phyloP scores from a whole-genome alignment of 2,329 filamentous ascomycete genomes.

The Ascochyta koolunga region DNA sequence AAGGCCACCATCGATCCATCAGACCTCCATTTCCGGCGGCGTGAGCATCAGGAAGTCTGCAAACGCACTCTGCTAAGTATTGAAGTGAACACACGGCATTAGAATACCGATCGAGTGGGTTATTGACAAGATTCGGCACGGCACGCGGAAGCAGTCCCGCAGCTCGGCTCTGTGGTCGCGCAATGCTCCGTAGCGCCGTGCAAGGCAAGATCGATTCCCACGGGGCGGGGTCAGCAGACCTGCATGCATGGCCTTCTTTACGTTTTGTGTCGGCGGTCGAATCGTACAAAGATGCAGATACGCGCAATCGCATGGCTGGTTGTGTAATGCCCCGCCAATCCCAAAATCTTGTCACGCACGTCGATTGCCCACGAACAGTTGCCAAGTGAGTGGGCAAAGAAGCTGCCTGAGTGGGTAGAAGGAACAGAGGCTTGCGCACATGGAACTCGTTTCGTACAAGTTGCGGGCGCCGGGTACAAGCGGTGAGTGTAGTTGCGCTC shows the following conservation, averaged over 20 bases:
- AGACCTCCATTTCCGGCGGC: background rate
- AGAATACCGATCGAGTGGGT: conserved; percentile 2
- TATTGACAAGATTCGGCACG: conserved; percentile 8
- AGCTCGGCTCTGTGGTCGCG: conserved; percentile 11
- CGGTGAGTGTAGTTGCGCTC: conserved; percentile 7
- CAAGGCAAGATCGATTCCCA: conserved; percentile 10
- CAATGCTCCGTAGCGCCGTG: conserved; percentile 13
- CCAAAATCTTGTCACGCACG: background rate
- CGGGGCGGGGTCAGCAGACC: conserved; percentile 15
- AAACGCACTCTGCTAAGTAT: background rate
- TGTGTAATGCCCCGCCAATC: conserved; percentile 4
- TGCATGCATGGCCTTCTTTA: conserved; percentile 12
- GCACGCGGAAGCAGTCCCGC: conserved; percentile 10
- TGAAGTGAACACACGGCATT: background rate
- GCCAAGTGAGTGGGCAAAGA: background rate
- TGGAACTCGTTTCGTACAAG: conserved; percentile 7
- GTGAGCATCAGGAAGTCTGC: conserved; percentile 3
- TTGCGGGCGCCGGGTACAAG: conserved; percentile 5
- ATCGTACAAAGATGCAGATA: conserved; percentile 11
- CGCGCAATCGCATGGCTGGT: conserved; percentile 6
- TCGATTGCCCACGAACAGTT: background rate
- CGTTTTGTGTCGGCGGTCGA: conserved; percentile 5
- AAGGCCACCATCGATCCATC: background rate
- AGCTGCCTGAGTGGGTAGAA: conserved; percentile 1
- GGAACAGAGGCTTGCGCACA: conserved; percentile 2